These are phyloP conservation scores for Sporothrix curviconia DNA, from an alignment of 2,329 filamentous ascomycete species.

Conservation along the genomic window DNA sequence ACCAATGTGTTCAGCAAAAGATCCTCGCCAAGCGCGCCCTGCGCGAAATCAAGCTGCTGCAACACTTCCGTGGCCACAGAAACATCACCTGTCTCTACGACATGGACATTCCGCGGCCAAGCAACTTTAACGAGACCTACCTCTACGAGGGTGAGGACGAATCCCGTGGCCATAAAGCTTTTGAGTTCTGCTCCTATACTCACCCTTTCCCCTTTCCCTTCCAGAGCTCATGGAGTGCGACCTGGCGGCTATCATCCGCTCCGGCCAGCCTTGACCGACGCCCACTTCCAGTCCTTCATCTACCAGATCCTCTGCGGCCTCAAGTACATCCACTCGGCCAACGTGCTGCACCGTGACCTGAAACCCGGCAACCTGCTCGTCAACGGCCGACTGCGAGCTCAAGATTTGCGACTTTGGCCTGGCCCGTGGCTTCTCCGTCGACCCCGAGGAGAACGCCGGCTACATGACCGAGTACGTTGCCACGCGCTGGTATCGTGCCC, in stretches of 20 bases:
- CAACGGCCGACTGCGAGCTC: constrained; percentile 96
- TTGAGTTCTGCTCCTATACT: neutral
- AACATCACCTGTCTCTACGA: constrained; percentile 98
- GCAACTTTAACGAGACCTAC: constrained; percentile 99
- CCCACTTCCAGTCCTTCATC: constrained; percentile 99
- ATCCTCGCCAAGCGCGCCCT: constrained; percentile 96
- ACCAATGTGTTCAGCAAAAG: constrained; percentile 99
- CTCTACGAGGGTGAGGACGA: constrained; percentile 75
- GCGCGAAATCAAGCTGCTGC: constrained; percentile 96
- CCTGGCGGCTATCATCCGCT: constrained; percentile 93
- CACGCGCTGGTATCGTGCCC: constrained; percentile 89
- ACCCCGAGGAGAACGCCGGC: constrained; percentile 95
- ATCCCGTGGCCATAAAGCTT: too few relatives aligned
- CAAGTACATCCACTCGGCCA: constrained; percentile 98
- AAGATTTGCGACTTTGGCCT: constrained; percentile 99
- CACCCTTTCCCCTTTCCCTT: too few relatives aligned
- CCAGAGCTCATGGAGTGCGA: constrained; percentile 99
- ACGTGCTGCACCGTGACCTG: constrained; percentile 91
- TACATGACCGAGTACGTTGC: constrained; percentile 99
- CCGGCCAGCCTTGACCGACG: constrained; percentile 96
- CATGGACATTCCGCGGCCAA: constrained; percentile 96
- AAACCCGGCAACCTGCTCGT: constrained; percentile 97
- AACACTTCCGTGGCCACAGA: constrained; percentile 89
- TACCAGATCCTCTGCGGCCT: constrained; percentile 98
- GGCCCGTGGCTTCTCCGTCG: constrained; percentile 91